These are phyloP conservation scores for Wilcoxina mikolae DNA, from an alignment of 495 filamentous ascomycete genomes.

Conservation along the genomic window DNA sequence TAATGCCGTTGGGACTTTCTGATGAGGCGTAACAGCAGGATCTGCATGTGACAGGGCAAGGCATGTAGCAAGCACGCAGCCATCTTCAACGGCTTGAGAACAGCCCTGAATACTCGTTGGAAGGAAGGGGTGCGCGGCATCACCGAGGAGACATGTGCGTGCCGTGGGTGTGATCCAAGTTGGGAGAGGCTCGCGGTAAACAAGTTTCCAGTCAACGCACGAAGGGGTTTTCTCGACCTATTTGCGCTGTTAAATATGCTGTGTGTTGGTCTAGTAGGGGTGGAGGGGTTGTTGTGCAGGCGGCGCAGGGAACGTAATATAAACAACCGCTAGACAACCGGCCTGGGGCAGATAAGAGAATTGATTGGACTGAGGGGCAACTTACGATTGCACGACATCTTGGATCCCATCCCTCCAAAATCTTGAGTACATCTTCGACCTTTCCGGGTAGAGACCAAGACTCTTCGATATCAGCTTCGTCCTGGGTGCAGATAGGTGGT, in stretches of 20 bases:
- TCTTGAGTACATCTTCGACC: conserved; percentile 43
- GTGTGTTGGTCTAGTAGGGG: not conserved
- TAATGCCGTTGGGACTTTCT: conserved; percentile 34
- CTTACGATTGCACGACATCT: conserved; percentile 26
- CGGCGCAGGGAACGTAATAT: not conserved
- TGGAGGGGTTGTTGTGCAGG: not conserved
- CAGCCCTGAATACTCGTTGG: conserved; percentile 60
- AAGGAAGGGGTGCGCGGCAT: conserved; percentile 59
- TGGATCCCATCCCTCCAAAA: conserved; percentile 51
- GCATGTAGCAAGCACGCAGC: conserved; percentile 48
- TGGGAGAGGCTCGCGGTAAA: conserved; percentile 53
- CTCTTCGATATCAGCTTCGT: conserved; percentile 45
- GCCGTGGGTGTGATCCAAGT: conserved; percentile 47
- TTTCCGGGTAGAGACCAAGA: conserved; percentile 49
- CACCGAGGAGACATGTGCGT: conserved; percentile 50
- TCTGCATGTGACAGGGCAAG: conserved; percentile 33
- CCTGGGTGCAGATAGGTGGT: conserved; percentile 20
- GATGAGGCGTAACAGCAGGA: conserved; percentile 12
- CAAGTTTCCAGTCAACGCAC: conserved; percentile 53
- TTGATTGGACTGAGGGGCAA: conserved; percentile 15
- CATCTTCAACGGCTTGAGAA: conserved; percentile 60
- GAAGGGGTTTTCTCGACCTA: conserved; percentile 42
- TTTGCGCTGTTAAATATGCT: conserved; percentile 5
- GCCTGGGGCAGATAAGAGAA: not conserved
- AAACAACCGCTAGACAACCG: not conserved